Evolutionary conservation across 2,329 filamentous ascomycete species (phyloP), one percentile per base, ranked within the genome.

Genomic region (Fusarium torulosum): DNA sequence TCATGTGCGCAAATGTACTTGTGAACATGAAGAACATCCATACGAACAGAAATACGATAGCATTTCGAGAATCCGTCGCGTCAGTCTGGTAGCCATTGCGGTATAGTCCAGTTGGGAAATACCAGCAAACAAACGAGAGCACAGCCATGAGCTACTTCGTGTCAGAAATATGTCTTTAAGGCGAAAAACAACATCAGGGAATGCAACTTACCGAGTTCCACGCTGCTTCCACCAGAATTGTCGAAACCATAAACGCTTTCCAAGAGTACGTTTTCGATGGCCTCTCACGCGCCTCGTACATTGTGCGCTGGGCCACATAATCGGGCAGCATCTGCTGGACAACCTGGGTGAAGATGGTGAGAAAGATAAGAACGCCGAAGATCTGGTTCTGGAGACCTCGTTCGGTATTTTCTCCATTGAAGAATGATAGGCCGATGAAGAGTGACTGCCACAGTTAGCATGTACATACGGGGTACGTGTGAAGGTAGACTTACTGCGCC

Each of bases 331-430:
- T 88, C 69, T 90, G 88, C 64, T 90, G 85, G 1, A 87, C 83
- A 45, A 91, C 77, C 53, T 87, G 84, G 25, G 87, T 86, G 76
- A 93, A 93, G 75, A 93, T 89, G 15, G 88, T 91, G 55, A 87
- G 79, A 64, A 92, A 81, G 83, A 92, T 88, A 78, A 93, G 92
- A 53, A 92, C 86, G 54, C 84, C 85, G 74, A 93, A 92, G 78
- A 93, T 85, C 55, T 90, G 87, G 73, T 92, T 90, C 71, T 92
- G 89, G 10, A 93, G 80, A 31, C 90, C 90, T 64, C 90, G 87
- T 43, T 86, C 81, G 0, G 86, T 87, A 63, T 85, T 85, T 25
- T 86, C 80, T 4, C 86, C 83, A 23, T 89, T 85, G 75, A 85
- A 87, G 72, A 92, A 90, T 0, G 88, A 90, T 71, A 91, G 87